Conservation (phyloP, 345 rosid species). For the Aegle marmelos region DNA sequence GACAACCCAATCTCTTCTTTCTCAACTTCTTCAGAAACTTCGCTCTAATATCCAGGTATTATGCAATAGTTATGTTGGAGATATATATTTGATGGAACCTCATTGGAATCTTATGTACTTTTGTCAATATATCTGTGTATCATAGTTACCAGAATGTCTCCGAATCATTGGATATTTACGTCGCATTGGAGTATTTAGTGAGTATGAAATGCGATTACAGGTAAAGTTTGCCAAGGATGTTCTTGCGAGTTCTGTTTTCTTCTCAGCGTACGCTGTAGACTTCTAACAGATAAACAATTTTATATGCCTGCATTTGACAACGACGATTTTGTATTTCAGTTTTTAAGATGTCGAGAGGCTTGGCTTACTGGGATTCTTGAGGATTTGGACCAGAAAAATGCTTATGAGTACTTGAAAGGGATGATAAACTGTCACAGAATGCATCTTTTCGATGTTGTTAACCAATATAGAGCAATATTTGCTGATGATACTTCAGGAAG, state of each 20-base stretch:
- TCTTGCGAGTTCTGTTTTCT: not conserved
- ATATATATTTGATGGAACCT: not conserved
- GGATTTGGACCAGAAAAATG: constrained; percentile 86
- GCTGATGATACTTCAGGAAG: constrained; percentile 96
- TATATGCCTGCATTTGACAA: constrained; percentile 19
- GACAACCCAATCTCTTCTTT: constrained; percentile 92
- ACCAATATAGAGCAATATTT: constrained; percentile 93
- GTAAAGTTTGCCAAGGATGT: constrained; percentile 30
- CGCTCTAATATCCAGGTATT: constrained; percentile 90
- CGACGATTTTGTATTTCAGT: constrained; percentile 46
- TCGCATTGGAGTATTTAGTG: constrained; percentile 86
- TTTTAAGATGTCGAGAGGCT: constrained; percentile 94
- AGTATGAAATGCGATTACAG: constrained; percentile 96
- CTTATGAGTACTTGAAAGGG: constrained; percentile 91
- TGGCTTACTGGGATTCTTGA: constrained; percentile 98
- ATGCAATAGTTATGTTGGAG: constrained; percentile 11
- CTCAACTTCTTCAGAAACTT: constrained; percentile 88
- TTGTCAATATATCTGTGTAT: constrained; percentile 12
- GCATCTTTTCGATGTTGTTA: constrained; percentile 95
- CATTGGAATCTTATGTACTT: constrained; percentile 14
- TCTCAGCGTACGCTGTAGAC: not conserved
- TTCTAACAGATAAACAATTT: constrained; percentile 1
- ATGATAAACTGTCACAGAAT: constrained; percentile 81
- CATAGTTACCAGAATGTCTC: constrained; percentile 94
- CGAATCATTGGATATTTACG: constrained; percentile 93